Evolutionary conservation across 768 basidiomycete genomes (phyloP), one percentile per base, ranked within the genome.

Genomic region (Pulveroboletus ravenelii): DNA sequence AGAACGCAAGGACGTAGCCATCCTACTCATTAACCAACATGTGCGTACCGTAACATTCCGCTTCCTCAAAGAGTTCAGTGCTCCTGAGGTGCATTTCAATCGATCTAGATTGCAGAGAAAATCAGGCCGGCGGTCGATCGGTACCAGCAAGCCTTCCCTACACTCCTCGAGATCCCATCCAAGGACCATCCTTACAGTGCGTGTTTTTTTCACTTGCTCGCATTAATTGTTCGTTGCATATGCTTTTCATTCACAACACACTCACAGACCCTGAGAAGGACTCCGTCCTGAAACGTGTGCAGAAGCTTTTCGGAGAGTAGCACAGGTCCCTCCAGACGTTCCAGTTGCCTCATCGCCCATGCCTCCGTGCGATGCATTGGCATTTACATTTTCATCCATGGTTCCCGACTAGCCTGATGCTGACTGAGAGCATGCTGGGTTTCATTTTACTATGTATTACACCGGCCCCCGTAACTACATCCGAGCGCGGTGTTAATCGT

Each of bases 151-250:
- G 84, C 95, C 0, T 99, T 99, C 74, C 96, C 96, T 18, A 93
- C 96, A 0, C 72, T 99, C 36, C 81, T 99, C 14, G 96, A 99
- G 71, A 98, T 99, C 54, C 96, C 96, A 23, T 93, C 92, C 48
- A 98, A 98, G 69, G 95, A 98, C 64, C 93, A 96, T 70, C 95
- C 95, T 32, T 98, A 98, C 61, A 94, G 95, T 95, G 47, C 51
- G 80, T 71, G 36, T 38, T 41, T 9, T 31, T 23, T n/a, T 43
- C 45, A 29, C 50, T 36, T 32, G 25, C 29, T 37, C 35, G 10
- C 41, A 41, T 30, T 41, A 38, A 43, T 34, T 47, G 40, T 45
- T 35, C 36, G 25, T 43, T 32, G 38, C 44, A 32, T 52, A 40
- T 43, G n/a, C 47, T 45, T 27, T 54, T 53, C 54, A 47, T 53